A percentile compares a stretch with the other conserved stretches of the same genome.
These are phyloP conservation scores for Fusarium chlamydosporum DNA, from an alignment of 2,329 filamentous ascomycete species.

Conservation along the genomic window DNA sequence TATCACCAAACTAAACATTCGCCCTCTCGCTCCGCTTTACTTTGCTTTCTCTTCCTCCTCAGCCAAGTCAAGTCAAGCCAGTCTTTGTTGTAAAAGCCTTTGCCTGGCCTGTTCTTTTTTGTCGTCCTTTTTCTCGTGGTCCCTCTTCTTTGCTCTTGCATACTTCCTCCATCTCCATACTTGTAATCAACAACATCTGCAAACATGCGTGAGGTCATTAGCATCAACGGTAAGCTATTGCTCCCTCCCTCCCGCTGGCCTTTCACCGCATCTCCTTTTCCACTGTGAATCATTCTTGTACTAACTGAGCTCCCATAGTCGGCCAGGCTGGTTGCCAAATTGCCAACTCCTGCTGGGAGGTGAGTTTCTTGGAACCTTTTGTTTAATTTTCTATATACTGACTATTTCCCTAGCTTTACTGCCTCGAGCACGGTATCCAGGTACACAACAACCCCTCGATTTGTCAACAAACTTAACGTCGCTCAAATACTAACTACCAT, in stretches of 20 bases:
- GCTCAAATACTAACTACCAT: constrained; percentile 32
- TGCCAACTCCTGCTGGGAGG: constrained; percentile 99
- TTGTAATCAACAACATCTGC: constrained; percentile 51
- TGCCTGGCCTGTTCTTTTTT: constrained; percentile 48
- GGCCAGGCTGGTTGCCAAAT: constrained; percentile 99
- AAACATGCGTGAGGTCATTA: constrained; percentile 99
- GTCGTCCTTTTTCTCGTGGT: constrained; percentile 46
- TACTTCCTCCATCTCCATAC: constrained; percentile 50
- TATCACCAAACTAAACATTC: constrained; percentile 50
- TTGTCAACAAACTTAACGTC: constrained; percentile 41
- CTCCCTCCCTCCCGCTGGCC: constrained; percentile 48
- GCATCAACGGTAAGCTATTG: constrained; percentile 88
- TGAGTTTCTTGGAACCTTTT: constrained; percentile 66
- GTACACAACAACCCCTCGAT: constrained; percentile 67
- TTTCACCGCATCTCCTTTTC: constrained; percentile 60
- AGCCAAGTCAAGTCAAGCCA: constrained; percentile 30
- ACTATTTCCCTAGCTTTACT: constrained; percentile 82
- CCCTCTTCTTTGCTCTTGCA: constrained; percentile 54
- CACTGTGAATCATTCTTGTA: constrained; percentile 45
- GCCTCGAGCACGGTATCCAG: constrained; percentile 99
- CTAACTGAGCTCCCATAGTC: constrained; percentile 78
- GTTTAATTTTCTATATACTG: constrained; percentile 49
- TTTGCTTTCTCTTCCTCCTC: constrained; percentile 44
- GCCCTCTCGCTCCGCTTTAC: constrained; percentile 42
- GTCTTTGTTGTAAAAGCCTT: constrained; percentile 52